A percentile compares a stretch with the other conserved stretches of the same genome.
Evolutionary conservation across 108 stramenopile genomes (phyloP).

Genomic region (Conticribra guillardii): DNA sequence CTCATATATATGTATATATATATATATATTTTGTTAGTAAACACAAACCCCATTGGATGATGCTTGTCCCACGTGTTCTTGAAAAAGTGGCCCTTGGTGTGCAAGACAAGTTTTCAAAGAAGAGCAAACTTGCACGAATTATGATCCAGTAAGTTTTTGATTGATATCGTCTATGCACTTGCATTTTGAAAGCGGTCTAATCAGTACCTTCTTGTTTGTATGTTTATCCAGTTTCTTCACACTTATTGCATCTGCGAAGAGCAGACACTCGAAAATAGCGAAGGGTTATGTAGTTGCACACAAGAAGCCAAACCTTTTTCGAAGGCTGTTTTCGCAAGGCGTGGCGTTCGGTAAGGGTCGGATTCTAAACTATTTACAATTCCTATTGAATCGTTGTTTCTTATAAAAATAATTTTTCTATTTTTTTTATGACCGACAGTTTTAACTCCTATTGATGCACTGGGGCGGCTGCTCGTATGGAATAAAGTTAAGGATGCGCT

Average conservation of each 20-base stretch:
- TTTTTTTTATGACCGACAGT: too few relatives aligned
- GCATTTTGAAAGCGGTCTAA: not conserved
- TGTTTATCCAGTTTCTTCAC: conserved; percentile 24
- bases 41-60: conserved; percentile 61
- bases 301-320: conserved; percentile 19
- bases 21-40: not conserved
- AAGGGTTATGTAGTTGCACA: conserved; percentile 32
- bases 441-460: conserved; percentile 24
- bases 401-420: too few relatives aligned
- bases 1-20: too few relatives aligned
- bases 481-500: conserved; percentile 51
- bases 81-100: conserved; percentile 53
- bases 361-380: too few relatives aligned
- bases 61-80: conserved; percentile 58
- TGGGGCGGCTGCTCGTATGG: conserved; percentile 57
- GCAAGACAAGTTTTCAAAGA: conserved; percentile 45
- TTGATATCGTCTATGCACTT: not conserved
- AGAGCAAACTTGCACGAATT: conserved; percentile 20
- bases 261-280: conserved; percentile 33
- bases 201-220: not conserved
- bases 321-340: conserved; percentile 23
- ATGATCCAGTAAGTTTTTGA: conserved; percentile 9
- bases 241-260: conserved; percentile 18
- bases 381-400: too few relatives aligned
- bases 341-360: conserved; percentile 17